These are phyloP conservation scores for Dactylellina leptospora DNA, from an alignment of 2,329 filamentous ascomycete species.

Conservation along the genomic window DNA sequence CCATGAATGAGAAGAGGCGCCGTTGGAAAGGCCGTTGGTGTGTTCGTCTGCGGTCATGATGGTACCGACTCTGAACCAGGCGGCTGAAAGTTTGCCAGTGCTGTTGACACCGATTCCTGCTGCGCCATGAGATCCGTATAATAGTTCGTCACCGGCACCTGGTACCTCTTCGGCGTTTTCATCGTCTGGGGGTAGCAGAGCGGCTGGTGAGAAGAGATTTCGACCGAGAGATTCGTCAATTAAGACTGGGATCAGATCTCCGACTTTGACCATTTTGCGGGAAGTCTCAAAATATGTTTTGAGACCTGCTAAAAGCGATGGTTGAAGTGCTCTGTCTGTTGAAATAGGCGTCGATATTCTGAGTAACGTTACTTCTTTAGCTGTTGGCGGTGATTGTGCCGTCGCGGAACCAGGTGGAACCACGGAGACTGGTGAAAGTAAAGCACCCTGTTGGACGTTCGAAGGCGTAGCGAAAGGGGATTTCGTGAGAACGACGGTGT, in stretches of 20 bases:
- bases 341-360: slow-evolving; percentile 90
- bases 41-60: slow-evolving; percentile 64
- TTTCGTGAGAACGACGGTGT: slow-evolving; percentile 43
- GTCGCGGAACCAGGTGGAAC: slow-evolving; percentile 66
- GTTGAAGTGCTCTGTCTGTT: slow-evolving; percentile 83
- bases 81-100: slow-evolving; percentile 67
- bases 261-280: slow-evolving; percentile 81
- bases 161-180: slow-evolving; percentile 62
- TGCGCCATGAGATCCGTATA: slow-evolving; percentile 59
- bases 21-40: slow-evolving; percentile 65
- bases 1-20: slow-evolving; percentile 75
- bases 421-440: slow-evolving; percentile 59
- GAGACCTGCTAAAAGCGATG: slow-evolving; percentile 82
- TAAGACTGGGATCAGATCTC: slow-evolving; percentile 87
- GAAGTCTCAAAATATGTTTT: slow-evolving; percentile 89
- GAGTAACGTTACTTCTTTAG: slow-evolving; percentile 82
- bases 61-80: slow-evolving; percentile 91
- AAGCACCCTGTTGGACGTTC: slow-evolving; percentile 44
- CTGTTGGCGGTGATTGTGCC: slow-evolving; percentile 67
- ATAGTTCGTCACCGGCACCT: slow-evolving; percentile 74
- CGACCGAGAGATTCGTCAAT: slow-evolving; percentile 86
- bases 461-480: slow-evolving; percentile 45
- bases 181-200: slow-evolving; percentile 53
- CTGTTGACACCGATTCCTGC: slow-evolving; percentile 64
- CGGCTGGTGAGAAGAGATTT: slow-evolving; percentile 77